Percentiles rank a stretch among this genome's conserved stretches.
phyloP scores from a whole-genome alignment of 306 rosid genomes.

The Lathyrus aphaca region DNA sequence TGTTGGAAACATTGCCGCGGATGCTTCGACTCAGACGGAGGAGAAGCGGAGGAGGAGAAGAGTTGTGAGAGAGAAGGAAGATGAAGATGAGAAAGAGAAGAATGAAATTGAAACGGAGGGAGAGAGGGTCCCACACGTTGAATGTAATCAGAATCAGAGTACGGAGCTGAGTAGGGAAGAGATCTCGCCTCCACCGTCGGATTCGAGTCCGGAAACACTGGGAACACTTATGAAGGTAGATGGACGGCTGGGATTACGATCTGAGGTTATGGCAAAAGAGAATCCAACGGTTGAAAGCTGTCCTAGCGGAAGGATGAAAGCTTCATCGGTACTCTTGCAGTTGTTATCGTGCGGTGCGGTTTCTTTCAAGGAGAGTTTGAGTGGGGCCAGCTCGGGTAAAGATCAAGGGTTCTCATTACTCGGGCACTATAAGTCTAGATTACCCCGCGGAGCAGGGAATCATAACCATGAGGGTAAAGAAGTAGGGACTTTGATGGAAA shows the following conservation, averaged over 20 bases:
- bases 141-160: conserved; percentile 42
- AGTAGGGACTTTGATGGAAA: conserved; percentile 51
- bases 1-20: conserved; percentile 64
- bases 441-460: conserved; percentile 59
- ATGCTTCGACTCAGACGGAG: conserved; percentile 94
- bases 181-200: conserved; percentile 97
- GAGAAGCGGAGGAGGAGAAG: conserved; percentile 76
- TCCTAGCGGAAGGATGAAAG: conserved; percentile 69
- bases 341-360: conserved; percentile 83
- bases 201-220: conserved; percentile 92
- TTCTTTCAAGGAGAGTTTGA: conserved; percentile 70
- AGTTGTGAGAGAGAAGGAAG: conserved; percentile 41
- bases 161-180: conserved; percentile 87
- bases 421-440: conserved; percentile 66
- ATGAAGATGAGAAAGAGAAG: conserved; percentile 32
- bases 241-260: conserved; percentile 57
- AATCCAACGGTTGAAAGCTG: conserved; percentile 54
- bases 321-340: conserved; percentile 81
- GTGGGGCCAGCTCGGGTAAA: conserved; percentile 53
- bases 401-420: conserved; percentile 67
- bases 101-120: conserved; percentile 40
- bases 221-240: conserved; percentile 86
- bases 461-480: conserved; percentile 51
- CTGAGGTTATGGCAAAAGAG: conserved; percentile 32
- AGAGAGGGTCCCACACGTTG: conserved; percentile 37